Evolutionary conservation across 176 grass and related monocot genomes (phyloP), one percentile per base, ranked within the genome.

Genomic region (Avena atlantica): DNA sequence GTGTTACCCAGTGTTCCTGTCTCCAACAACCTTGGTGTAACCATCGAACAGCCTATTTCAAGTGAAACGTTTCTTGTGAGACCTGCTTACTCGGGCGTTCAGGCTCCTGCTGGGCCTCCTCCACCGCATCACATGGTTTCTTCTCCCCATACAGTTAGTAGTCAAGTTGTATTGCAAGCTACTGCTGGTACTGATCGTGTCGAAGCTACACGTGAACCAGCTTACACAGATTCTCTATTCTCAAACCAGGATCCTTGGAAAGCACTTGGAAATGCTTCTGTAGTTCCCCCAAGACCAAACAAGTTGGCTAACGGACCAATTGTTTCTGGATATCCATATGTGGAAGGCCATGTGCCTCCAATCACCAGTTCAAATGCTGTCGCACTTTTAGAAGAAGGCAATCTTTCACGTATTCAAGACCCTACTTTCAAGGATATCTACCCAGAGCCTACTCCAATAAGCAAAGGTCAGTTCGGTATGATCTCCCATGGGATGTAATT

Each of bases 221-320:
- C 83, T 78, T 88, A 87, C 21, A 76, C 87, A n/a, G 89, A 88
- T 58, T 93, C 89, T 86, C 82, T 95, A 78, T 97, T 95, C 85
- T 95, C 91, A 74, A 94, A 92, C 66, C 91, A 92, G 57, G 93
- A 95, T 89, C 95, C 91, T 68, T 95, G 90, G 86, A 92, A 92
- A 64, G 81, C 83, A 88, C 72, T 91, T 75, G 93, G 77, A 73
- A 89, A 88, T 88, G 71, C 89, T 56, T 86, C 91, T 78, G 20
- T 89, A 88, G 80, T 84, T 19, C 93, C 80, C 73, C 81, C 90
- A 89, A 88, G 23, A 56, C 78, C 88, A 14, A 95, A 31, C 74
- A 92, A 70, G 53, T 79, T 95, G 61, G 79, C 63, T 70, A 94
- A 87, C 60, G 89, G 93, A 34, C 81, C 49, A 45, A 58, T 64